These are phyloP conservation scores for Sugiyamaella valdiviana DNA, from an alignment of 805 yeast genomes.

Conservation along the genomic window DNA sequence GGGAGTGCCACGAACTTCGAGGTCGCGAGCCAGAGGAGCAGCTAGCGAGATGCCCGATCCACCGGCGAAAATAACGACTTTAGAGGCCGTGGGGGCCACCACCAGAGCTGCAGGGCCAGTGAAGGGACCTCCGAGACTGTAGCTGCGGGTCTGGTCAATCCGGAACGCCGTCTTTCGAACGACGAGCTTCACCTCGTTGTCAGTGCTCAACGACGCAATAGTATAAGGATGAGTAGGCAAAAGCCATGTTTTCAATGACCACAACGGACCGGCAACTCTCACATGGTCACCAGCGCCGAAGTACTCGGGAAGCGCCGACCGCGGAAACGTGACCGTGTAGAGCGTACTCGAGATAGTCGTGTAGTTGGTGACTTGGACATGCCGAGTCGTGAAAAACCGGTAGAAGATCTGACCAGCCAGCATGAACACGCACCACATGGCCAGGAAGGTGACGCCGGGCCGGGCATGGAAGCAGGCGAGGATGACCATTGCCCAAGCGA, in stretches of 20 bases:
- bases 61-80: slow-evolving; percentile 50
- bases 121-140: slow-evolving; percentile 38
- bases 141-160: slow-evolving; percentile 17
- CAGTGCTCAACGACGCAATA: slow-evolving; percentile 47
- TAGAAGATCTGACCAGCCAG: slow-evolving; percentile 53
- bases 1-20: slow-evolving; percentile 59
- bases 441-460: slow-evolving; percentile 61
- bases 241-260: slow-evolving; percentile 37
- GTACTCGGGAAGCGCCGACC: slow-evolving; percentile 32
- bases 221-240: slow-evolving; percentile 40
- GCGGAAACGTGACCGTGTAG: slow-evolving; percentile 45
- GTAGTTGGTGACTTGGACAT: slow-evolving; percentile 17
- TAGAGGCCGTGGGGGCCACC: slow-evolving; percentile 43
- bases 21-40: slow-evolving; percentile 65
- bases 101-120: slow-evolving; percentile 15
- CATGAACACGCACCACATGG: slow-evolving; percentile 46
- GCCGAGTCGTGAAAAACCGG: slow-evolving; percentile 35
- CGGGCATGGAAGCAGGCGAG: slow-evolving; percentile 71
- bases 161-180: slow-evolving; percentile 35
- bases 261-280: slow-evolving; percentile 26
- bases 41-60: slow-evolving; percentile 85
- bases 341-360: slow-evolving; percentile 44
- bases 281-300: slow-evolving; percentile 47
- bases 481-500: slow-evolving; percentile 70
- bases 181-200: slow-evolving; percentile 35